Conservation (phyloP, 805 yeast species). For the Metschnikowia kofuensis region DNA sequence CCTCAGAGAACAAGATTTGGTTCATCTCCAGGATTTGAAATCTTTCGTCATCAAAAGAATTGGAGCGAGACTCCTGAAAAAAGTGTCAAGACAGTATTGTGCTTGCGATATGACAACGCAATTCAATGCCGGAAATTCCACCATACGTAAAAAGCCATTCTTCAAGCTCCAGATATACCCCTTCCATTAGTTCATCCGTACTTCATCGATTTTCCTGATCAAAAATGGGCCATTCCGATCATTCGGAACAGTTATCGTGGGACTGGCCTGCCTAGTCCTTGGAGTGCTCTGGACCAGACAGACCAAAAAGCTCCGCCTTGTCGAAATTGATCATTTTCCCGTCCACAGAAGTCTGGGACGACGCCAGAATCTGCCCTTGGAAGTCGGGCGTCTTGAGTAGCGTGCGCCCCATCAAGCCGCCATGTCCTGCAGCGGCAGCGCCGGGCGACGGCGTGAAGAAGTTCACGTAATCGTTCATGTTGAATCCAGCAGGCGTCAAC, state of each 20-base stretch:
- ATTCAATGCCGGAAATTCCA: no score
- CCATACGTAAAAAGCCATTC: no score
- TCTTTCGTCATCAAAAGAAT: no score
- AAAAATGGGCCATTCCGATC: no score
- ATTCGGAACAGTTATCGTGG: not conserved
- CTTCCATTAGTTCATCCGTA: no score
- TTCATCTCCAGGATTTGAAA: no score
- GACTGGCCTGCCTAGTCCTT: slow-evolving; percentile 14
- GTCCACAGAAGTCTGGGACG: slow-evolving; percentile 25
- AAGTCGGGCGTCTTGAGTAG: slow-evolving; percentile 43
- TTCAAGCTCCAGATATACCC: no score
- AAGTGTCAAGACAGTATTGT: no score
- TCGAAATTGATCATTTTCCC: slow-evolving; percentile 45
- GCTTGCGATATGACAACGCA: no score
- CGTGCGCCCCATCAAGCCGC: slow-evolving; percentile 10
- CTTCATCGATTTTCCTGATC: no score
- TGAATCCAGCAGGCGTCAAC: slow-evolving; percentile 64
- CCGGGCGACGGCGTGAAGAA: slow-evolving; percentile 72
- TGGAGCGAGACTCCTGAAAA: no score
- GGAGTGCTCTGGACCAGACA: slow-evolving; percentile 9
- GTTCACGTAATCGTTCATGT: slow-evolving; percentile 80
- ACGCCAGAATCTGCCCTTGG: slow-evolving; percentile 26
- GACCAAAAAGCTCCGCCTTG: slow-evolving; percentile 29
- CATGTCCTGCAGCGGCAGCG: slow-evolving; percentile 42
- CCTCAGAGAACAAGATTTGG: no score